Percentiles rank a stretch among this genome's conserved stretches.
Conservation (phyloP, 805 yeast genomes). For the Myxozyma lipomycoides region DNA sequence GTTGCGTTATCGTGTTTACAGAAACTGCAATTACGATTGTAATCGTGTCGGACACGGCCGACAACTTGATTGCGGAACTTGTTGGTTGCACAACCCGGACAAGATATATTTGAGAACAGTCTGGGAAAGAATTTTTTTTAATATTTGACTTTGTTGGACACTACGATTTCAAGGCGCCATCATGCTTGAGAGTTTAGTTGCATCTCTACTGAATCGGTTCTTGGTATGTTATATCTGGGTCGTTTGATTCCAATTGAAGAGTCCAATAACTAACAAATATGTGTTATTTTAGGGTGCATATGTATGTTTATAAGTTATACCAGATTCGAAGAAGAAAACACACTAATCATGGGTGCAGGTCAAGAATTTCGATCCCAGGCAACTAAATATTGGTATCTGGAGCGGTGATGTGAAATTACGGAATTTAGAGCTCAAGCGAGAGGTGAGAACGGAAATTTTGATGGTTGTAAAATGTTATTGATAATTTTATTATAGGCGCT, state of each 20-base stretch:
- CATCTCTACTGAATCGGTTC: slow-evolving; percentile 43
- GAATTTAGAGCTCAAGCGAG: slow-evolving; percentile 75
- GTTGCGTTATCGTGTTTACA: too few relatives aligned
- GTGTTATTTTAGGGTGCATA: slow-evolving; percentile 35
- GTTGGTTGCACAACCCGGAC: too few relatives aligned
- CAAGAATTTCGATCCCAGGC: slow-evolving; percentile 93
- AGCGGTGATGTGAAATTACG: slow-evolving; percentile 89
- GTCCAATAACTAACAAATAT: background rate
- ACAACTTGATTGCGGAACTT: too few relatives aligned
- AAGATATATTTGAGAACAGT: too few relatives aligned
- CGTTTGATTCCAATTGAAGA: background rate
- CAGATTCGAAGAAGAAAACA: background rate
- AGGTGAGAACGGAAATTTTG: slow-evolving; percentile 37
- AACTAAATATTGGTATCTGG: slow-evolving; percentile 94
- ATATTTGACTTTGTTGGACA: too few relatives aligned
- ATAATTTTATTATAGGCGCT: slow-evolving; percentile 47
- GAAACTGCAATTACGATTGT: too few relatives aligned
- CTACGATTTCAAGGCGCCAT: too few relatives aligned
- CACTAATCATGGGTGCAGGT: too few relatives aligned
- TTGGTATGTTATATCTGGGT: slow-evolving; percentile 34
- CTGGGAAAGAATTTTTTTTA: too few relatives aligned
- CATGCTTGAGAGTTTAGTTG: slow-evolving; percentile 45
- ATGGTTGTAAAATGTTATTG: background rate
- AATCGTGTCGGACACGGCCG: too few relatives aligned
- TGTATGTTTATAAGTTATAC: slow-evolving; percentile 26